Conservation (phyloP, 2,329 filamentous ascomycete genomes). For the Cladosporium sp. region DNA sequence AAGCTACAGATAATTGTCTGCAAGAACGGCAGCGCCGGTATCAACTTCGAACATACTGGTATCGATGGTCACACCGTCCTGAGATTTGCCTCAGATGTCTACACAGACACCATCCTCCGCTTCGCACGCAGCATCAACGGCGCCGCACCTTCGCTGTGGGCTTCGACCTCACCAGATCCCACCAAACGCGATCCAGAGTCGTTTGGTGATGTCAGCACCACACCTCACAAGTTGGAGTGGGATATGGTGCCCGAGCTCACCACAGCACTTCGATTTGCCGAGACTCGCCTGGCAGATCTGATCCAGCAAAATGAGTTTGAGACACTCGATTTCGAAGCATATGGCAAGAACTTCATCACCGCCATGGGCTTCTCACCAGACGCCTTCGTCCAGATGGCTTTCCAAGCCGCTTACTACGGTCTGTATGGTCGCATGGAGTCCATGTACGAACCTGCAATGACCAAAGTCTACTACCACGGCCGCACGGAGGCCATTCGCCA, state of each 20-base stretch:
- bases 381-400: slow-evolving; percentile 98
- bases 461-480: slow-evolving; percentile 87
- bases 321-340: slow-evolving; percentile 81
- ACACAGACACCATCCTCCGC: slow-evolving; percentile 94
- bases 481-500: slow-evolving; percentile 90
- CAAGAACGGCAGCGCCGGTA: slow-evolving; percentile 95
- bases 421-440: slow-evolving; percentile 91
- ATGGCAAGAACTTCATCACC: slow-evolving; percentile 97
- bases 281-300: slow-evolving; percentile 87
- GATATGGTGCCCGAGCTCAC: slow-evolving; percentile 90
- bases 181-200: slow-evolving; percentile 85
- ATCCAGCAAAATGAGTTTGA: slow-evolving; percentile 97
- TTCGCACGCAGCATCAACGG: slow-evolving; percentile 96
- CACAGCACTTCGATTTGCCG: slow-evolving; percentile 89
- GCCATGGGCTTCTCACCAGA: slow-evolving; percentile 96
- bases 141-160: slow-evolving; percentile 86
- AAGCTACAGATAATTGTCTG: slow-evolving; percentile 99
- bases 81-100: slow-evolving; percentile 91
- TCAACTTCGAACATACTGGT: slow-evolving; percentile 98
- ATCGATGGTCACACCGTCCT: slow-evolving; percentile 97
- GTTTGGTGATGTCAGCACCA: slow-evolving; percentile 90
- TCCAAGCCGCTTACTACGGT: slow-evolving; percentile 96
- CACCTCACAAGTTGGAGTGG: slow-evolving; percentile 95
- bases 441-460: slow-evolving; percentile 98
- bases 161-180: slow-evolving; percentile 83